Conservation (phyloP, 1,139 yeast genomes). For the Lizanozyma gosingica region DNA sequence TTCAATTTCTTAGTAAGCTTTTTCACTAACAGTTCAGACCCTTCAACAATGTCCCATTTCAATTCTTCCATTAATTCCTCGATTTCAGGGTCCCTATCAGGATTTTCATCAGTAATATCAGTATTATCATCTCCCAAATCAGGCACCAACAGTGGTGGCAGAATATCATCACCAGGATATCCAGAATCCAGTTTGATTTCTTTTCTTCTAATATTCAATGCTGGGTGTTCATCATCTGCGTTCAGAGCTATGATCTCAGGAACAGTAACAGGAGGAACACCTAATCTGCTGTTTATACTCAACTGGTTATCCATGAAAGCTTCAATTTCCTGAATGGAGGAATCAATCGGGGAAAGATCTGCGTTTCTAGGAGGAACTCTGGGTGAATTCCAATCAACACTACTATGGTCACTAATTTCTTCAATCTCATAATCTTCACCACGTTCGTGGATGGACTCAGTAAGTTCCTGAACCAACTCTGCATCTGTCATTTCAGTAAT, state of each 20-base stretch:
- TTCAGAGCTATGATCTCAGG: not conserved
- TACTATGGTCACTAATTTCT: conserved; percentile 28
- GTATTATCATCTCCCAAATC: conserved; percentile 1
- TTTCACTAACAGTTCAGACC: conserved; percentile 30
- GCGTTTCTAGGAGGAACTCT: not conserved
- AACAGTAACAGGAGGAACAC: not conserved
- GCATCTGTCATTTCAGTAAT: not conserved
- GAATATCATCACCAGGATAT: conserved; percentile 4
- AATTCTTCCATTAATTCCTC: conserved; percentile 68
- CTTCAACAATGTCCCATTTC: conserved; percentile 61
- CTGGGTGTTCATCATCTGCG: conserved; percentile 1
- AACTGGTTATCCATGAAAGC: conserved; percentile 32
- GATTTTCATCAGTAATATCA: conserved; percentile 6
- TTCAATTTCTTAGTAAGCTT: conserved; percentile 14
- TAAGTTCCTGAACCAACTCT: not conserved
- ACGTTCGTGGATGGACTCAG: conserved; percentile 7
- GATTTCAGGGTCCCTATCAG: conserved; percentile 38
- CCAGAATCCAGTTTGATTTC: not conserved
- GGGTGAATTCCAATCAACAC: conserved; percentile 4
- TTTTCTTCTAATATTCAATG: not conserved
- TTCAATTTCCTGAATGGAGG: conserved; percentile 37
- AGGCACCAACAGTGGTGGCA: conserved; percentile 1
- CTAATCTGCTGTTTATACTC: conserved; percentile 5
- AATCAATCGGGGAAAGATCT: conserved; percentile 11
- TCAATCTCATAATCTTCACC: conserved; percentile 30